Evolutionary conservation across 768 basidiomycete species (phyloP).

Genomic region (Tylopilus intermedius): DNA sequence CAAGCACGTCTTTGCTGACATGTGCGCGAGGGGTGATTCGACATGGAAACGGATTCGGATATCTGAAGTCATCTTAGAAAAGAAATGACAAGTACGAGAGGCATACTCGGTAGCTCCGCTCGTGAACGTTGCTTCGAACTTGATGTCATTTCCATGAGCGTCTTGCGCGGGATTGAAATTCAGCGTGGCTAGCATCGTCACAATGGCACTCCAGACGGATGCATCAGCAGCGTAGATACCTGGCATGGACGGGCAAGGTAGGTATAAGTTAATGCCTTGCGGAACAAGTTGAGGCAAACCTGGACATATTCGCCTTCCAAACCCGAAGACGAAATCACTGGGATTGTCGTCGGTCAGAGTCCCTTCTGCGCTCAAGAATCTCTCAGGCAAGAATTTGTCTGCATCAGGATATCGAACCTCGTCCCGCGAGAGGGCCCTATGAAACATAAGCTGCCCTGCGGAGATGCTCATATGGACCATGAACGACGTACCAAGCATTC

Average conservation of each 20-base stretch:
- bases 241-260: not conserved
- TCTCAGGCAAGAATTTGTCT: not conserved
- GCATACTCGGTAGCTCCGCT: not conserved
- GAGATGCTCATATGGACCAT: no score
- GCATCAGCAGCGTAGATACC: not conserved
- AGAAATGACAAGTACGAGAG: no score
- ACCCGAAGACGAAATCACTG: not conserved
- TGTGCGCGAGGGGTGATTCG: no score
- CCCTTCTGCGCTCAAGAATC: not conserved
- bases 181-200: not conserved
- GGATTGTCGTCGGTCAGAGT: not conserved
- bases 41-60: no score
- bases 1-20: no score
- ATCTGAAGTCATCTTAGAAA: no score
- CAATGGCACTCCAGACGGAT: not conserved
- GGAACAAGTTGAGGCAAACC: not conserved
- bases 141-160: not conserved
- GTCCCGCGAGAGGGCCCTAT: not conserved
- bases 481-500: no score
- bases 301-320: not conserved
- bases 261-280: no score
- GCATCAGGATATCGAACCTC: not conserved
- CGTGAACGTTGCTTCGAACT: not conserved
- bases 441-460: no score
- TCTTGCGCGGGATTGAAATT: not conserved